Evolutionary conservation across 208 protist genomes (phyloP), one percentile per base, ranked within the genome.

Genomic region (Crithidia mellificae): DNA sequence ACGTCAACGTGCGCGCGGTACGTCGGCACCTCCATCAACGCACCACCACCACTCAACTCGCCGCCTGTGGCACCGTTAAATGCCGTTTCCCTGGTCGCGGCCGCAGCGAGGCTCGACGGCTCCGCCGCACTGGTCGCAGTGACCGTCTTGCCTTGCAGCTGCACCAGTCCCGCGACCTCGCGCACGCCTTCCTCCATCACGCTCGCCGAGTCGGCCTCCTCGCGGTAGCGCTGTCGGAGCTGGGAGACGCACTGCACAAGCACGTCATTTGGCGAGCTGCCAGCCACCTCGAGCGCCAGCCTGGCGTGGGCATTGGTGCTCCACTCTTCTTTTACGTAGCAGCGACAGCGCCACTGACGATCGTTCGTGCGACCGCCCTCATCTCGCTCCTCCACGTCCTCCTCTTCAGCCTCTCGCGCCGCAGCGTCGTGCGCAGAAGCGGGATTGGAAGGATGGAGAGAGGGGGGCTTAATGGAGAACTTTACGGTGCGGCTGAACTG

Each of bases 321-420:
- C 91, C 91, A 96, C 58, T 96, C 88, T 43, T 93, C 86, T 53
- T 88, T 87, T 49, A 88, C 74, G 68, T 96, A 96, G 54, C 83
- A 88, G 8, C 91, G 81, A 43, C 91, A 96, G 29, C 81, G 78
- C 83, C 84, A 96, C 22, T 51, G 63, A n/a, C n/a, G n/a, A n/a
- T n/a, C n/a, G n/a, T n/a, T n/a, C n/a, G n/a, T n/a, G n/a, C n/a
- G n/a, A n/a, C n/a, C n/a, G n/a, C n/a, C n/a, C n/a, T n/a, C n/a
- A n/a, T n/a, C n/a, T n/a, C n/a, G n/a, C n/a, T n/a, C n/a, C n/a
- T n/a, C n/a, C n/a, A n/a, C n/a, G n/a, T n/a, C n/a, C n/a, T n/a
- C n/a, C n/a, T n/a, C n/a, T n/a, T 41, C 27, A 3, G 43, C 56
- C 24, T 68, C 53, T 32, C 59, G 12, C 15, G 32, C 39, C n/a